Percentiles rank a stretch among this genome's conserved stretches.
Evolutionary conservation across 441 rosid species (phyloP).

Genomic region (Eutrema salsugineum): DNA sequence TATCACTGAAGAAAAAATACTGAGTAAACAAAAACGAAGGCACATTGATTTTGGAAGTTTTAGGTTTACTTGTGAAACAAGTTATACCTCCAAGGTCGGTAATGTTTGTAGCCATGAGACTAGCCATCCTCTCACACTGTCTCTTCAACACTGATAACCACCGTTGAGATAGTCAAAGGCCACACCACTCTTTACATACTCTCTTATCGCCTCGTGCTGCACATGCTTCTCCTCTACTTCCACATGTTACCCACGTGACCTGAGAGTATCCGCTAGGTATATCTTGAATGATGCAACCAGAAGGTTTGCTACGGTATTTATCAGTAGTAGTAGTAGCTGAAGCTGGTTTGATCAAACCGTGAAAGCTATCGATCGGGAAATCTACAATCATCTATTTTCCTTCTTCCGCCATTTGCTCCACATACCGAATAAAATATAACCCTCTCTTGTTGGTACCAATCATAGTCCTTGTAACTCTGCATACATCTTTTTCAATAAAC

Average conservation of each 20-base stretch:
- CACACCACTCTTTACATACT: constrained; percentile 41
- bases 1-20: constrained; percentile 34
- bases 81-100: constrained; percentile 61
- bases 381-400: constrained; percentile 74
- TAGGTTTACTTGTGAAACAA: background rate
- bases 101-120: constrained; percentile 77
- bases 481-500: constrained; percentile 47
- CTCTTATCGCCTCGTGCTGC: constrained; percentile 44
- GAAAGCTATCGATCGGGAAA: constrained; percentile 61
- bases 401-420: constrained; percentile 56
- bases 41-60: background rate
- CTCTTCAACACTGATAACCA: constrained; percentile 71
- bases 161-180: constrained; percentile 75
- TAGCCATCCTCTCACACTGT: constrained; percentile 78
- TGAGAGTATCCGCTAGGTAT: constrained; percentile 80
- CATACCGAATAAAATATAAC: constrained; percentile 68
- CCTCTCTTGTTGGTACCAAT: constrained; percentile 65
- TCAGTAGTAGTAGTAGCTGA: constrained; percentile 22
- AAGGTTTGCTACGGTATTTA: constrained; percentile 61
- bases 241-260: constrained; percentile 74
- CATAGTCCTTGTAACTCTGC: constrained; percentile 71
- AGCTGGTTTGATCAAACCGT: constrained; percentile 35
- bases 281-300: constrained; percentile 79
- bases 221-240: constrained; percentile 67
- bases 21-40: background rate